Evolutionary conservation across 768 basidiomycete genomes (phyloP).

Genomic region (Tylopilus plumbeoviolaceoides): DNA sequence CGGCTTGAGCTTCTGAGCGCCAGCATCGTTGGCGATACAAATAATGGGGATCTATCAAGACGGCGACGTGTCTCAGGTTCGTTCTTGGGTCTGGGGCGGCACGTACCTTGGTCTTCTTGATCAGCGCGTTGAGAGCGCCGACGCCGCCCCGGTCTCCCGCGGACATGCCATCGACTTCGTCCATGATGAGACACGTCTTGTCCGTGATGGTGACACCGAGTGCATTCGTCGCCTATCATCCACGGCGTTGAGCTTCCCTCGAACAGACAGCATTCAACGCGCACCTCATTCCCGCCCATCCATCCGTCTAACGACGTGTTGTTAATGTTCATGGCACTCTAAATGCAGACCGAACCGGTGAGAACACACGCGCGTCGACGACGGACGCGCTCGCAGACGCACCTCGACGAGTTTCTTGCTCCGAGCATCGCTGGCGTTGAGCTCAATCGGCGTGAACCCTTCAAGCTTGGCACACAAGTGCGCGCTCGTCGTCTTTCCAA

Average conservation of each 20-base stretch:
- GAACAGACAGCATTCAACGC: slow-evolving; percentile 22
- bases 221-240: slow-evolving; percentile 53
- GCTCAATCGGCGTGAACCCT: slow-evolving; percentile 89
- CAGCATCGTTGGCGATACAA: slow-evolving; percentile 91
- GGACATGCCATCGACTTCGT: slow-evolving; percentile 99
- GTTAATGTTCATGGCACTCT: slow-evolving; percentile 84
- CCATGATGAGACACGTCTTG: slow-evolving; percentile 91
- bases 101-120: slow-evolving; percentile 85
- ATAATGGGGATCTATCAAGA: slow-evolving; percentile 82
- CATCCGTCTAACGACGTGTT: slow-evolving; percentile 88
- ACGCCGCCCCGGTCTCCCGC: slow-evolving; percentile 96
- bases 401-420: slow-evolving; percentile 98
- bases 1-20: slow-evolving; percentile 89
- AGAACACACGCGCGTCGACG: not conserved
- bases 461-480: slow-evolving; percentile 89
- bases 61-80: not conserved
- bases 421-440: slow-evolving; percentile 93
- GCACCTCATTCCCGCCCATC: slow-evolving; percentile 56
- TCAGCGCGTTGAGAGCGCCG: slow-evolving; percentile 85
- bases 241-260: not conserved
- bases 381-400: not conserved
- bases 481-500: slow-evolving; percentile 96
- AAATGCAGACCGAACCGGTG: slow-evolving; percentile 25
- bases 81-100: too few species aligned
- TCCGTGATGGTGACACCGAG: slow-evolving; percentile 73